A percentile compares a stretch with the other conserved stretches of the same genome.
These are phyloP conservation scores for Chalciporus sphaerocephalus DNA, from an alignment of 768 basidiomycete species.

Conservation along the genomic window DNA sequence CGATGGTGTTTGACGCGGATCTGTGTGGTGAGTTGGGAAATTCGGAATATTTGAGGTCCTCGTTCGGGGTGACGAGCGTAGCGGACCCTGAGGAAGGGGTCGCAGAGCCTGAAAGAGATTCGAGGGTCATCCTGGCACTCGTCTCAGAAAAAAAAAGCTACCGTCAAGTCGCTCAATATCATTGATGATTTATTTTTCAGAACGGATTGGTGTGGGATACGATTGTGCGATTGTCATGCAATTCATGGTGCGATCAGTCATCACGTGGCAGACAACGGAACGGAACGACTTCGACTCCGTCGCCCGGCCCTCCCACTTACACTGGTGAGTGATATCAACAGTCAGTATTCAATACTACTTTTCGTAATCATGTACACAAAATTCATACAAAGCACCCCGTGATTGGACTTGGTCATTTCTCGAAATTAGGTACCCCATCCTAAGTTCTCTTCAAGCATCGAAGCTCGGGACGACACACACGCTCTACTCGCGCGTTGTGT, in stretches of 20 bases:
- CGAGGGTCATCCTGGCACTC: slow-evolving; percentile 20
- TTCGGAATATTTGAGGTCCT: slow-evolving; percentile 27
- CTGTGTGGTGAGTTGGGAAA: slow-evolving; percentile 5
- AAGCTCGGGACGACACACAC: background rate
- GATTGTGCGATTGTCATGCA: slow-evolving; percentile 31
- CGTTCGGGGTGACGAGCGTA: slow-evolving; percentile 34
- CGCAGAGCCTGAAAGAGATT: slow-evolving; percentile 21
- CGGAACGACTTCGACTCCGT: background rate
- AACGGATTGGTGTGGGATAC: slow-evolving; percentile 17
- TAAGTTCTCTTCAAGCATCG: background rate
- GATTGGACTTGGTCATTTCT: background rate
- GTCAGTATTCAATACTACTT: background rate
- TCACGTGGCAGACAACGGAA: slow-evolving; percentile 26
- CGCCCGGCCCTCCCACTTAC: too few species aligned
- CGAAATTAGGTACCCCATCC: background rate
- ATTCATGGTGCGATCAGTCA: slow-evolving; percentile 9
- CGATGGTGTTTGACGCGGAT: slow-evolving; percentile 61
- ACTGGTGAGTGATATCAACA: too few species aligned
- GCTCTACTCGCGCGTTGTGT: slow-evolving; percentile 49
- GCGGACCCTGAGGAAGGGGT: slow-evolving; percentile 30
- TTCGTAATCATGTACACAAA: background rate
- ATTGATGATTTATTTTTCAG: slow-evolving; percentile 2
- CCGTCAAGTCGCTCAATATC: background rate
- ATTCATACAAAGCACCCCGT: background rate
- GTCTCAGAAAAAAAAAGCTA: background rate